Conservation (phyloP, 371 early-diverging fungal genomes). For the Apophysomyces ossiformis region DNA sequence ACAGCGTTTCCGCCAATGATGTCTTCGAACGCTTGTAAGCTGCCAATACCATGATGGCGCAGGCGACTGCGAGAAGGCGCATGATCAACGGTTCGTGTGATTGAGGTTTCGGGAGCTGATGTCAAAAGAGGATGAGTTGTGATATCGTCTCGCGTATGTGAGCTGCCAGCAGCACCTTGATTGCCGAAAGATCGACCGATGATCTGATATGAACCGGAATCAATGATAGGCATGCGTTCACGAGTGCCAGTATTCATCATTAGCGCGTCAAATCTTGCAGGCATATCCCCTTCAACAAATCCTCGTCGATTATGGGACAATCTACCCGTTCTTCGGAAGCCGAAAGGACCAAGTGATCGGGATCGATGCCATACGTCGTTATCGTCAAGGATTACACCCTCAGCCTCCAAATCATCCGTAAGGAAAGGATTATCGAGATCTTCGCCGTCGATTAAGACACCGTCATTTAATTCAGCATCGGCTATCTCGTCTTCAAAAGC, state of each 20-base stretch:
- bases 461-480: slow-evolving; percentile 46
- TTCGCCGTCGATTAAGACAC: slow-evolving; percentile 58
- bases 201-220: slow-evolving; percentile 17
- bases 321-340: slow-evolving; percentile 18
- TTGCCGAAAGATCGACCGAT: slow-evolving; percentile 39
- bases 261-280: slow-evolving; percentile 10
- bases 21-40: slow-evolving; percentile 73
- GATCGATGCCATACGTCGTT: slow-evolving; percentile 20
- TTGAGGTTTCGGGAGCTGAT: slow-evolving; percentile 19
- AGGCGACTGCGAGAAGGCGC: slow-evolving; percentile 21
- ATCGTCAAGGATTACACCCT: slow-evolving; percentile 35
- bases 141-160: slow-evolving; percentile 53
- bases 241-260: slow-evolving; percentile 4
- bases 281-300: slow-evolving; percentile 13
- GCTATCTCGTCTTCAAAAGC: slow-evolving; percentile 51
- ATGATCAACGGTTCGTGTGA: slow-evolving; percentile 20
- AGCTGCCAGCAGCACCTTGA: slow-evolving; percentile 21
- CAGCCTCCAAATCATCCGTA: slow-evolving; percentile 34
- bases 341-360: slow-evolving; percentile 18
- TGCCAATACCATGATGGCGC: slow-evolving; percentile 35
- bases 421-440: slow-evolving; percentile 65
- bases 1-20: slow-evolving; percentile 71
- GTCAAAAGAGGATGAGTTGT: slow-evolving; percentile 75
- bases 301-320: slow-evolving; percentile 13
- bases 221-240: slow-evolving; percentile 18